Evolutionary conservation across 78 protist genomes (phyloP).

Genomic region (Dictyostelium brefeldianum): DNA sequence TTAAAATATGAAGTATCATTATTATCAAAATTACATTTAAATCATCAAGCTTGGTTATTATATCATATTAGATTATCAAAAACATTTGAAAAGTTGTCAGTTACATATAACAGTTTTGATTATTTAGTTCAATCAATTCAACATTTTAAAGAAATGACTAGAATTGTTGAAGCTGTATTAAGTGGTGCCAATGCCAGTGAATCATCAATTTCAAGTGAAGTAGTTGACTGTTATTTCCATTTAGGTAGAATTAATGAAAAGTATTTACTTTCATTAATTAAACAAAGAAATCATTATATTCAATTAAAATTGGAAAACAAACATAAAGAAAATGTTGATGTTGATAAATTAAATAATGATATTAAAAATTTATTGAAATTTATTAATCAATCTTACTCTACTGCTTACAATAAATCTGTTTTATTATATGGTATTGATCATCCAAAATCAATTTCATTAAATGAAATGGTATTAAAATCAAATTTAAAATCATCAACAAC

Average conservation of each 20-base stretch:
- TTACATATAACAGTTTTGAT: not conserved
- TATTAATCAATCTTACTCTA: not conserved
- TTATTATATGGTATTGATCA: conserved; percentile 43
- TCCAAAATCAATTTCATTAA: conserved; percentile 6
- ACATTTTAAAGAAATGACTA: conserved; percentile 37
- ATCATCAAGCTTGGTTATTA: conserved; percentile 16
- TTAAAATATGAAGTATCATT: not conserved
- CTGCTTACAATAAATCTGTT: conserved; percentile 3
- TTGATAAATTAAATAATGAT: not conserved
- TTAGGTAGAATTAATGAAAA: conserved; percentile 46
- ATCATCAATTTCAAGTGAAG: conserved; percentile 16
- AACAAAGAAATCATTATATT: not conserved
- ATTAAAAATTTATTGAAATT: conserved; percentile 22
- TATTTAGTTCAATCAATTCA: conserved; percentile 13
- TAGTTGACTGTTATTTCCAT: conserved; percentile 30
- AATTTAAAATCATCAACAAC: not conserved
- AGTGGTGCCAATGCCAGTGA: too few species aligned
- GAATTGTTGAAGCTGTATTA: conserved; percentile 30
- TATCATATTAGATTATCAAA: conserved; percentile 26
- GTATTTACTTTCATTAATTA: conserved; percentile 1
- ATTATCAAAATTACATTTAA: not conserved
- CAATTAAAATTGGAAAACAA: not conserved
- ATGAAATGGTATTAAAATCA: conserved; percentile 20
- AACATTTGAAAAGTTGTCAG: not conserved
- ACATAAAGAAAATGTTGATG: not conserved